These are phyloP conservation scores for Boletus calvinii DNA, from an alignment of 1,284 basidiomycete genomes.

Conservation along the genomic window DNA sequence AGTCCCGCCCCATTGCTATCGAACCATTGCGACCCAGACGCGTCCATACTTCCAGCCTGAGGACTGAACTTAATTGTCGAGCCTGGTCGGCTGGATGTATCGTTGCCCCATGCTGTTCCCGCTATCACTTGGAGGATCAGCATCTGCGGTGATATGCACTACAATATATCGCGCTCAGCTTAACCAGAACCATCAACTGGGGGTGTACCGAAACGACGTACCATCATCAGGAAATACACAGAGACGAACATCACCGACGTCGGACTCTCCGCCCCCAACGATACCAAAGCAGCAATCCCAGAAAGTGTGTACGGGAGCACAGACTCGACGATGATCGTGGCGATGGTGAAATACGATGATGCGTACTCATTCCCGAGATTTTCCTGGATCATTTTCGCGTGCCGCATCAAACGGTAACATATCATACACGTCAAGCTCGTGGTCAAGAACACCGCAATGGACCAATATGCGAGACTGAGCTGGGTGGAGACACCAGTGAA, in stretches of 20 bases:
- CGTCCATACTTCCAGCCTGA: not conserved
- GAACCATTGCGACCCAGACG: not conserved
- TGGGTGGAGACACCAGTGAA: not conserved
- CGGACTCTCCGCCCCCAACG: not conserved
- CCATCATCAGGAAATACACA: slow-evolving; percentile 8
- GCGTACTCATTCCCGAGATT: not conserved
- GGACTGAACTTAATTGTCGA: slow-evolving; percentile 6
- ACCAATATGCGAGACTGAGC: slow-evolving; percentile 3
- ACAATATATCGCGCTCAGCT: not conserved
- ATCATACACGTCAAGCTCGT: not conserved
- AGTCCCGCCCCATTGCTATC: not conserved
- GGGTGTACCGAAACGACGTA: not conserved
- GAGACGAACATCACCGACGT: not conserved
- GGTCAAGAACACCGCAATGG: not conserved
- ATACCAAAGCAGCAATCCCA: not conserved
- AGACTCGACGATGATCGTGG: not conserved
- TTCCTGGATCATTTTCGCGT: not conserved
- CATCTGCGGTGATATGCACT: slow-evolving; percentile 28
- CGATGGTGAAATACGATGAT: not conserved
- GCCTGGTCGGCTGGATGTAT: not conserved
- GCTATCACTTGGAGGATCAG: slow-evolving; percentile 16
- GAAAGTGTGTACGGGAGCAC: slow-evolving; percentile 1
- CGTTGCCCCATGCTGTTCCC: slow-evolving; percentile 6
- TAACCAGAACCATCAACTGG: not conserved
- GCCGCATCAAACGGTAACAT: slow-evolving; percentile 1